These are phyloP conservation scores for Cucurbitaria berberidis DNA, from an alignment of 2,329 filamentous ascomycete genomes.

Conservation along the genomic window DNA sequence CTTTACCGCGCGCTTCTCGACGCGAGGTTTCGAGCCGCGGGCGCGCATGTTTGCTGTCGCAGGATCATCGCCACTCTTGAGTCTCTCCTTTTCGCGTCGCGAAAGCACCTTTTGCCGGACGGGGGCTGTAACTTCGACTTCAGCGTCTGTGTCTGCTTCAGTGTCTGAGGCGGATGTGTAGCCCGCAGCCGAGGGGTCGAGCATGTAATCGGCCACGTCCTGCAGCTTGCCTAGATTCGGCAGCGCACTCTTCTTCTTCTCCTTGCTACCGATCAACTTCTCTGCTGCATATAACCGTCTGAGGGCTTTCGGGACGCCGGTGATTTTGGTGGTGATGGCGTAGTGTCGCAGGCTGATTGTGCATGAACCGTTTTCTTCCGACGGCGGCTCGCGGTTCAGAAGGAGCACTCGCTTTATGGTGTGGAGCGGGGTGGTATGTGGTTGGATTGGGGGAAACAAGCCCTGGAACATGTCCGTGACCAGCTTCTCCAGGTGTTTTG, in stretches of 20 bases:
- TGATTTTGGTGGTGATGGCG: conserved; percentile 87
- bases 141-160: conserved; percentile 91
- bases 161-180: conserved; percentile 94
- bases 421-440: conserved; percentile 84
- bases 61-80: conserved; percentile 49
- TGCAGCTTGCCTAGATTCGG: conserved; percentile 90
- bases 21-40: conserved; percentile 52
- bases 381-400: conserved; percentile 75
- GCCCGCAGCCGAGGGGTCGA: conserved; percentile 76
- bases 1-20: conserved; percentile 88
- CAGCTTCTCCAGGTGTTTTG: conserved; percentile 91
- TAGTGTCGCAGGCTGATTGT: conserved; percentile 91
- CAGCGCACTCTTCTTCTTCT: conserved; percentile 67
- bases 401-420: conserved; percentile 93
- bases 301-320: conserved; percentile 83
- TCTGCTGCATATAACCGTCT: conserved; percentile 85
- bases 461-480: conserved; percentile 95
- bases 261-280: conserved; percentile 67
- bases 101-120: conserved; percentile 68
- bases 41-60: conserved; percentile 42
- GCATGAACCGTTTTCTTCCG: conserved; percentile 62
- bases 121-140: conserved; percentile 78
- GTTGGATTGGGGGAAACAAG: conserved; percentile 93
- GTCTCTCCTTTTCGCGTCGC: conserved; percentile 56
- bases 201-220: conserved; percentile 93